Base-by-base conservation (phyloP, 2,329 filamentous ascomycete genomes). In the Ascochyta clinopodiicola region DNA sequence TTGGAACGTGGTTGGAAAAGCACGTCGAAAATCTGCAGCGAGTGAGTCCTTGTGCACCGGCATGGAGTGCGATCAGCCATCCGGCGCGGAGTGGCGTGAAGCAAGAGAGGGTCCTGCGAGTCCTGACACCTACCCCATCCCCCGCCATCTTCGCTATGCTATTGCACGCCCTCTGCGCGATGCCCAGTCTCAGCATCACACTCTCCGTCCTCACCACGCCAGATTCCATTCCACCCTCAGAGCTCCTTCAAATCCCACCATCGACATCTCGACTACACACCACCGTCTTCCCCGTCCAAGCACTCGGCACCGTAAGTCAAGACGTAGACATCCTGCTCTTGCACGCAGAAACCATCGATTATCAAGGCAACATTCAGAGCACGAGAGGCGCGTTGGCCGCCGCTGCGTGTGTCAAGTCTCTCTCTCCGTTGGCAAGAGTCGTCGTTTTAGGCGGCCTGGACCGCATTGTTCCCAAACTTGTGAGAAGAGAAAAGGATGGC, bases 381-480 rank as follows among this genome's bases (percentile, higher is more conserved):
- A 90, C 90, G 71, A 86, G 81, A 0, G 87, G 88, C 0, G 87
- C 85, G 1, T 71, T 89, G 6, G 81, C 85, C 1, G 81, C 84
- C 1, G 79, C 85, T 0, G 75, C 89, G 1, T 79, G 82, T 44
- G 82, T 84, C 7, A 84, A 79, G 48, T 70, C 82, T 44, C 70
- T 83, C 3, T 78, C 80, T 4, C 78, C 80, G 0, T 56, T 56
- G 0, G 78, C 75, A 10, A 81, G 79, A 53, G 76, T 87, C 0
- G 70, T 88, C 2, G 82, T 86, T 0, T 60, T 89, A 4, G 82
- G 82, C 39, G 84, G 87, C 50, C 76, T 80, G 6, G 78, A 4
- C 52, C 62, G 63, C 5, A 64, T 67, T 7, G 29, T 38, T 12
- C 2, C 36, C 9, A 13, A 38, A 6, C 4, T 13, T 12, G 17